Evolutionary conservation across 1,284 basidiomycete genomes (phyloP), one percentile per base, ranked within the genome.

Genomic region (Rhodotorula sp.): DNA sequence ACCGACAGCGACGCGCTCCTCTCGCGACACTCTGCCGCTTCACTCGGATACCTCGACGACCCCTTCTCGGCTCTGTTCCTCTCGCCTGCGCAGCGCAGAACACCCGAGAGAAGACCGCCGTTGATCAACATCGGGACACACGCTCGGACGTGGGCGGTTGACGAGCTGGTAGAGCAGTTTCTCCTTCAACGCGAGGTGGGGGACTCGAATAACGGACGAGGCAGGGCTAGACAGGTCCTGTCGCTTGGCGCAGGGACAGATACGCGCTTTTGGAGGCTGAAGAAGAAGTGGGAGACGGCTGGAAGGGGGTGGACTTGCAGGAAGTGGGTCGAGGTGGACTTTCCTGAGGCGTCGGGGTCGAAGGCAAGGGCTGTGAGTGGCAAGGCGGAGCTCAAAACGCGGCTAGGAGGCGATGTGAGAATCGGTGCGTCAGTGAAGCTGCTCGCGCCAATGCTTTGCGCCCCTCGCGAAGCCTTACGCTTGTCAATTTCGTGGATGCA

Each of bases 111-210:
- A 20, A 63, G 74, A 39, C 73, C 79, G 60, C 94, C 94, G 0
- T 81, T 98, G 74, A 98, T 99, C 83, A 98, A 98, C 79, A 85
- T 97, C 56, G 95, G 95, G 13, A 99, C 95, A 1, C 91, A 90
- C 75, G 87, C 96, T 65, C 86, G 96, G 63, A 89, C 90, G 0
- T 84, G 85, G 58, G 89, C 87, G 2, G 87, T 98, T 56, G 96
- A 99, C 78, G 79, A 81, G 56, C 85, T 97, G 10, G 88, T 96
- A 0, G 82, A 88, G 29, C 80, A 84, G 55, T 97, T 93, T 85
- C 76, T 96, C 24, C 11, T 74, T 39, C 56, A 32, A 22, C 5
- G 32, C 30, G 30, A 7, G 82, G 48, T 4, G n/a, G 39, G 20
- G 24, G 30, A 46, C 22, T n/a, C 34, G 9, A 15, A 22, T 7